Conservation (phyloP, 805 yeast species). For the Wickerhamiella lipophila region DNA sequence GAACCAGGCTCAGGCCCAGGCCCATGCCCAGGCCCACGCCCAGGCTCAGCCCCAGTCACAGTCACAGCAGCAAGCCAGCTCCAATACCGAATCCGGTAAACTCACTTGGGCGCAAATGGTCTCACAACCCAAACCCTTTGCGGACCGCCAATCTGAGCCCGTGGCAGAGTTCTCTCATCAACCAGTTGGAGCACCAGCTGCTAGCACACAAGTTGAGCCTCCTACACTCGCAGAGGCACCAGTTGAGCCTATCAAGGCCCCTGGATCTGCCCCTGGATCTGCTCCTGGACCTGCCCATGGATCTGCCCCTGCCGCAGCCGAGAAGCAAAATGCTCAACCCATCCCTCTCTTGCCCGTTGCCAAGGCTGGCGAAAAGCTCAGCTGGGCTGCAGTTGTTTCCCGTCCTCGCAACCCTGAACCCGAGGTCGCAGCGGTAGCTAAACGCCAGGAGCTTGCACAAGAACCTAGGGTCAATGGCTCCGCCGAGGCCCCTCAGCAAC, state of each 20-base stretch:
- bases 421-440: no score
- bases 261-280: constrained; percentile 3
- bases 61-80: constrained; percentile 1
- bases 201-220: no score
- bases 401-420: not conserved
- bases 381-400: constrained; percentile 16
- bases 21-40: not conserved
- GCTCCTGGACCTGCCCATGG: constrained; percentile 10
- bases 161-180: no score
- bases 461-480: no score
- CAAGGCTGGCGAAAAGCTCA: constrained; percentile 13
- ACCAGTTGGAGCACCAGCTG: no score
- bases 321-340: constrained; percentile 11
- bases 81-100: constrained; percentile 10
- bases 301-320: no score
- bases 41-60: not conserved
- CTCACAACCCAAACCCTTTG: not conserved
- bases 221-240: constrained; percentile 15
- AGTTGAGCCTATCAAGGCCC: constrained; percentile 17
- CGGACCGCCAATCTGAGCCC: no score
- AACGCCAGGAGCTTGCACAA: no score
- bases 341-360: constrained; percentile 17
- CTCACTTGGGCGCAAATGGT: constrained; percentile 20
- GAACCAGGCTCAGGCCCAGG: constrained; percentile 8
- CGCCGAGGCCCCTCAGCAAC: no score